These are phyloP conservation scores for Coprinopsis strossmayeri DNA, from an alignment of 768 basidiomycete species.

Conservation along the genomic window DNA sequence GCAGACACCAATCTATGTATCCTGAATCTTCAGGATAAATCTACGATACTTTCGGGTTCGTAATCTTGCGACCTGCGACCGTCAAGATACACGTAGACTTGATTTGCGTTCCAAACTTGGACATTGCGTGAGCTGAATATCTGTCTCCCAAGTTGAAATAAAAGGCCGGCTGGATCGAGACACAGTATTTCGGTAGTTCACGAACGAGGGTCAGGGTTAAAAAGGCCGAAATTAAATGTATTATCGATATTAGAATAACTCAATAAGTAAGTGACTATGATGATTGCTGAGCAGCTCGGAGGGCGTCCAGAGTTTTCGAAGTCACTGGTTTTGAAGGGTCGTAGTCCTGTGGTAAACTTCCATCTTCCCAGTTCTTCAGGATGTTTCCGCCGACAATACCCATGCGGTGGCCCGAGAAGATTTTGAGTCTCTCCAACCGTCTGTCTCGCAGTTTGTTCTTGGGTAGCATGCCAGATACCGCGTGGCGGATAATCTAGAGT, in stretches of 20 bases:
- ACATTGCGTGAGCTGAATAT: background rate
- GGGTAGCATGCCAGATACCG: constrained; percentile 97
- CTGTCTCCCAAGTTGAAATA: no score
- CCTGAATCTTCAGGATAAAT: background rate
- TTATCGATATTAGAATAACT: background rate
- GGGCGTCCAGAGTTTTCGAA: constrained; percentile 28
- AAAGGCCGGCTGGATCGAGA: no score
- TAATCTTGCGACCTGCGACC: background rate
- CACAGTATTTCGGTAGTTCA: no score
- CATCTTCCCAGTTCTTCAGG: constrained; percentile 79
- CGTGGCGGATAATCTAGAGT: constrained; percentile 83
- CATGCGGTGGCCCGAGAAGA: constrained; percentile 78
- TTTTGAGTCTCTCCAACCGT: constrained; percentile 79
- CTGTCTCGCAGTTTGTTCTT: constrained; percentile 94
- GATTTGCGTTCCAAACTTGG: background rate
- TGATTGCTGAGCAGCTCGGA: constrained; percentile 17
- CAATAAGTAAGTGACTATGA: constrained; percentile 6
- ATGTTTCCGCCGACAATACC: constrained; percentile 74
- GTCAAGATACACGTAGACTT: background rate
- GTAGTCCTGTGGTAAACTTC: constrained; percentile 50
- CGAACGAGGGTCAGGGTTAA: background rate
- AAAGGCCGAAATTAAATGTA: background rate
- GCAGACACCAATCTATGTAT: background rate
- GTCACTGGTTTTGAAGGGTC: constrained; percentile 37
- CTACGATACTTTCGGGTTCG: background rate